These are phyloP conservation scores for Lathyrus sativus DNA, from an alignment of 306 rosid genomes.

Conservation along the genomic window DNA sequence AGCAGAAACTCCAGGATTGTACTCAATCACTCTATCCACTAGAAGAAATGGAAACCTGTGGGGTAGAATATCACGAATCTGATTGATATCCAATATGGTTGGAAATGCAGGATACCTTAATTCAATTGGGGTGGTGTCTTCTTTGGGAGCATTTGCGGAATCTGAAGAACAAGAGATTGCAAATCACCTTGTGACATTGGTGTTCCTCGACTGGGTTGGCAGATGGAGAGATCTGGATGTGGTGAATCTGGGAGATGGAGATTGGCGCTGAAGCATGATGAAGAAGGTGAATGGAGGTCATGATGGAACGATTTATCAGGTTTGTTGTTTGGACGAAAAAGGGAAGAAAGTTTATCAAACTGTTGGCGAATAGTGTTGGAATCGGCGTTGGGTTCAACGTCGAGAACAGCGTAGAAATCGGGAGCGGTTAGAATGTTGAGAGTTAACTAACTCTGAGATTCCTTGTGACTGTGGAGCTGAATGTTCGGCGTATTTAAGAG, in stretches of 20 bases:
- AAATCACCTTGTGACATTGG: conserved; percentile 29
- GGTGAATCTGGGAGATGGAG: conserved; percentile 38
- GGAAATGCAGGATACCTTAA: conserved; percentile 72
- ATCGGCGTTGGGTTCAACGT: too few species aligned
- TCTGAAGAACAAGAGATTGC: conserved; percentile 45
- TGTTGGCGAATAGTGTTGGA: too few species aligned
- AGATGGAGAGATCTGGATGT: conserved; percentile 45
- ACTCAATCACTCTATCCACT: conserved; percentile 85
- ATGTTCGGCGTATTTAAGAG: too few species aligned
- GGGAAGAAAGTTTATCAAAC: too few species aligned
- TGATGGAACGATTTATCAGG: too few species aligned
- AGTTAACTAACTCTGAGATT: too few species aligned
- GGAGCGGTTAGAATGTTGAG: too few species aligned
- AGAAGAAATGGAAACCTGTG: conserved; percentile 95
- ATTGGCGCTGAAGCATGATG: too few species aligned
- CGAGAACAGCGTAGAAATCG: too few species aligned
- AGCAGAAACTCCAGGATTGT: conserved; percentile 61
- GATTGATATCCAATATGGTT: conserved; percentile 70
- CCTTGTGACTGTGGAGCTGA: too few species aligned
- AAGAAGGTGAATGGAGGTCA: too few species aligned
- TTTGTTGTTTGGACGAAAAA: too few species aligned
- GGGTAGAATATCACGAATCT: conserved; percentile 77
- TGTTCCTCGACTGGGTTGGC: conserved; percentile 32
- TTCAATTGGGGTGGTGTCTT: conserved; percentile 60
- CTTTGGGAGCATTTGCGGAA: conserved; percentile 37